A percentile compares a stretch with the other conserved stretches of the same genome.
Evolutionary conservation across 768 basidiomycete species (phyloP).

Genomic region (Podaxis pistillaris): DNA sequence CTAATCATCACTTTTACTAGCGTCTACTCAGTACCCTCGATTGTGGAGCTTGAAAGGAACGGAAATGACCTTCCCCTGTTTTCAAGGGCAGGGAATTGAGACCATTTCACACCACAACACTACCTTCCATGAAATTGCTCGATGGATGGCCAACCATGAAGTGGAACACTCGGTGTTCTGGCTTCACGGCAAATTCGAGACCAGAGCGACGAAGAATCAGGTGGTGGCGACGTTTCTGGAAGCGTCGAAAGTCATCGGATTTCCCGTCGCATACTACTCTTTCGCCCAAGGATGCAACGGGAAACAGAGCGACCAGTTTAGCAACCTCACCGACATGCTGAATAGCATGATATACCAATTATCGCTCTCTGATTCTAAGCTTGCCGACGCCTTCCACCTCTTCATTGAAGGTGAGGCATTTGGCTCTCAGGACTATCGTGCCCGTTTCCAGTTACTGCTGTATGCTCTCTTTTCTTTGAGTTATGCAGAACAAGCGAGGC

Average conservation of each 20-base stretch:
- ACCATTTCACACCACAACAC: neutral
- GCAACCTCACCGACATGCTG: neutral
- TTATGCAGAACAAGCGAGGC: neutral
- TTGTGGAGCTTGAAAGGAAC: neutral
- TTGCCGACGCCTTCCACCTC: neutral
- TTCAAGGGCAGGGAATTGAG: neutral
- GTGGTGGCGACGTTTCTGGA: constrained; percentile 1
- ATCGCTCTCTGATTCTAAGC: neutral
- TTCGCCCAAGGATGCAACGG: neutral
- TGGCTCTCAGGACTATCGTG: neutral
- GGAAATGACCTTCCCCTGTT: neutral
- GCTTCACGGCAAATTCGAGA: neutral
- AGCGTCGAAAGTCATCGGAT: neutral
- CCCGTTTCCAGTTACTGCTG: constrained; percentile 2
- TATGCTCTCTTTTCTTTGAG: neutral
- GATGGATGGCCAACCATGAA: constrained; percentile 5
- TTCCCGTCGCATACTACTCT: constrained; percentile 8
- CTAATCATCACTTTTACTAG: neutral
- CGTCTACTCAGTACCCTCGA: neutral
- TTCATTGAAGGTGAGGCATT: neutral
- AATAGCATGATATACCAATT: constrained; percentile 3
- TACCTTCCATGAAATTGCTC: constrained; percentile 4
- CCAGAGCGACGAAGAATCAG: neutral
- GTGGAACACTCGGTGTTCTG: constrained; percentile 4
- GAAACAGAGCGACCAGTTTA: neutral